Percentiles rank a stretch among this genome's conserved stretches.
These are phyloP conservation scores for Hypoxylon rickii DNA, from an alignment of 495 filamentous ascomycete genomes.

Conservation along the genomic window DNA sequence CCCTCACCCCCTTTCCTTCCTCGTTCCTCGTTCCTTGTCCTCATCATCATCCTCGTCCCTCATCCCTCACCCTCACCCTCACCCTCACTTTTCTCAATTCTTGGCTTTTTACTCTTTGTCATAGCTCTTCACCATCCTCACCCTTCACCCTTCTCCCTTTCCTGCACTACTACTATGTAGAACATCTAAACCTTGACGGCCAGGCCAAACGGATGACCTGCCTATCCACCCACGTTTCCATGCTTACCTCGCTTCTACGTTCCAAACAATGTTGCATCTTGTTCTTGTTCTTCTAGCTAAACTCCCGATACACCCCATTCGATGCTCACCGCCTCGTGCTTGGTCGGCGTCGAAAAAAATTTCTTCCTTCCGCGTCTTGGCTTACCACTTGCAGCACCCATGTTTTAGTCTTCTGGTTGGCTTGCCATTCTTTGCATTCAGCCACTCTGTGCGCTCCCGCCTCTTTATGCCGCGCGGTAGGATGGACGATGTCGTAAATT, in stretches of 20 bases:
- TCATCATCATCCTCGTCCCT: neutral
- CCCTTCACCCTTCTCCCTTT: neutral
- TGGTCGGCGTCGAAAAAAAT: conserved; percentile 15
- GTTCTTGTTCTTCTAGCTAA: conserved; percentile 16
- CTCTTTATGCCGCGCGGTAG: conserved; percentile 4
- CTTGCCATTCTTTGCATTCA: conserved; percentile 8
- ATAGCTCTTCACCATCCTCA: neutral
- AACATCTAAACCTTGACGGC: conserved; percentile 26
- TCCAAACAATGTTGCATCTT: conserved; percentile 30
- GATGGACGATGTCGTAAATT: conserved; percentile 10
- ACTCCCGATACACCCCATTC: conserved; percentile 24
- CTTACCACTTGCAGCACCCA: conserved; percentile 22
- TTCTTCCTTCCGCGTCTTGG: conserved; percentile 27
- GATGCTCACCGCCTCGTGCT: conserved; percentile 32
- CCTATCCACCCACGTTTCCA: conserved; percentile 18
- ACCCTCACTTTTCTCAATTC: too few relatives aligned
- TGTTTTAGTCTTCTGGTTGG: neutral
- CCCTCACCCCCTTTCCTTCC: conserved; percentile 11
- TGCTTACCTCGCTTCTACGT: conserved; percentile 24
- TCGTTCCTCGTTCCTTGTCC: neutral
- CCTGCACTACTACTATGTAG: neutral
- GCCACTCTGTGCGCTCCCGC: conserved; percentile 10
- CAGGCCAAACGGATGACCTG: conserved; percentile 35
- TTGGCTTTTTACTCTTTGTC: too few relatives aligned
- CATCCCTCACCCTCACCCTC: neutral